Percentiles rank a stretch among this genome's conserved stretches.
Conservation (phyloP, 164 flowering plant genomes). For the Aristolochia californica region DNA sequence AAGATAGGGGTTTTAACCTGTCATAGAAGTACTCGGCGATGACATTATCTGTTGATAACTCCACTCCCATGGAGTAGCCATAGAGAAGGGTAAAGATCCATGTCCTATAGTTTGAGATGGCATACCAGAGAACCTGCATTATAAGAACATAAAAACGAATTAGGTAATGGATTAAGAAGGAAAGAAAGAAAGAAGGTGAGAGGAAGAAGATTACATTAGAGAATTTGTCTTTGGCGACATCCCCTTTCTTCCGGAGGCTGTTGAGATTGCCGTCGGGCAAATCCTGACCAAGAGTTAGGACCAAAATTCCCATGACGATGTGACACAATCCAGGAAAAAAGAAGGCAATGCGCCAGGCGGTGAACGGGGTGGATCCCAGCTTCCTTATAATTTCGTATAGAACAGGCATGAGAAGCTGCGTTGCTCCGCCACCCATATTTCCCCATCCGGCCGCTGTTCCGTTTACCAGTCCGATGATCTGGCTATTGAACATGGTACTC, state of each 20-base stretch:
- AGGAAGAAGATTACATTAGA: slow-evolving; percentile 29
- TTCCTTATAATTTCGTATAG: slow-evolving; percentile 33
- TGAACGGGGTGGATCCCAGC: slow-evolving; percentile 50
- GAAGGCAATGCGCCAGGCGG: slow-evolving; percentile 85
- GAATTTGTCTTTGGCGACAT: slow-evolving; percentile 50
- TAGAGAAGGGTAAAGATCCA: slow-evolving; percentile 69
- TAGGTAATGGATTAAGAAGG: neutral
- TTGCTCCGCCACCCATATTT: slow-evolving; percentile 78
- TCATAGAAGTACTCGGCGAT: slow-evolving; percentile 68
- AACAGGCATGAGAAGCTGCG: slow-evolving; percentile 71
- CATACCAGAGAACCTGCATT: no score
- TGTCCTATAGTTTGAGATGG: slow-evolving; percentile 59
- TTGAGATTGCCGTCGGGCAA: slow-evolving; percentile 68
- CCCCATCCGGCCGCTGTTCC: slow-evolving; percentile 85
- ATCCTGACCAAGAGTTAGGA: slow-evolving; percentile 67
- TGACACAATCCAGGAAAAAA: slow-evolving; percentile 66
- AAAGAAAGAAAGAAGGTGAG: neutral
- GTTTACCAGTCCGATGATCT: slow-evolving; percentile 64
- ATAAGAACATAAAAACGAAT: slow-evolving; percentile 26
- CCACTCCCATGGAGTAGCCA: slow-evolving; percentile 74
- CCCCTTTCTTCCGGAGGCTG: slow-evolving; percentile 50
- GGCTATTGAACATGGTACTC: slow-evolving; percentile 61
- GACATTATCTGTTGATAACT: slow-evolving; percentile 56
- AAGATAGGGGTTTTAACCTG: no score
- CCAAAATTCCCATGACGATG: slow-evolving; percentile 42